A percentile compares a stretch with the other conserved stretches of the same genome.
Evolutionary conservation across 768 basidiomycete genomes (phyloP).

Genomic region (Lentinus tigrinus): DNA sequence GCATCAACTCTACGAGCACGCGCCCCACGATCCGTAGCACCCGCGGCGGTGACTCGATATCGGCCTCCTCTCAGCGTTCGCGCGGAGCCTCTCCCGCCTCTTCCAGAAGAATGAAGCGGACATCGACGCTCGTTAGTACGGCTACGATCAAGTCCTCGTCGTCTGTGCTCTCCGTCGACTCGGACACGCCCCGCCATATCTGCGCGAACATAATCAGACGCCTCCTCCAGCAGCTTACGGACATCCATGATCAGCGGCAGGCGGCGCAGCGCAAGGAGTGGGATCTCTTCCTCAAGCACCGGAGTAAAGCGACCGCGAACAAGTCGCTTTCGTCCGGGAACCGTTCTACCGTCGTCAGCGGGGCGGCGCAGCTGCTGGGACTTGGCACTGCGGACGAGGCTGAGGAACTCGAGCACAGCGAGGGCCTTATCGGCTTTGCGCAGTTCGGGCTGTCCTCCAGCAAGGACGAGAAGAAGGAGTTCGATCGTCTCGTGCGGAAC

Average conservation of each 20-base stretch:
- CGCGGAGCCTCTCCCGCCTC: constrained; percentile 47
- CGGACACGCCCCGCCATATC: constrained; percentile 68
- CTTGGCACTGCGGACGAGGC: constrained; percentile 61
- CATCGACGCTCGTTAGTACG: constrained; percentile 36
- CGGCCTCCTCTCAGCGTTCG: constrained; percentile 25
- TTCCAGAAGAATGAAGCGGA: constrained; percentile 47
- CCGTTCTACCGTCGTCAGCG: constrained; percentile 24
- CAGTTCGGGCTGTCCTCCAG: constrained; percentile 78
- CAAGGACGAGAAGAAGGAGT: constrained; percentile 72
- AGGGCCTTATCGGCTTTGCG: constrained; percentile 87
- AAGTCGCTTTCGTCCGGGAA: constrained; percentile 23
- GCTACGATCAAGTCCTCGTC: constrained; percentile 33
- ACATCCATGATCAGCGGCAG: constrained; percentile 82
- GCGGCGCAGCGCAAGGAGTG: constrained; percentile 70
- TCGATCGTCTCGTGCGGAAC: constrained; percentile 73
- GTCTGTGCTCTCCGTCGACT: constrained; percentile 59
- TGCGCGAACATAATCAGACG: constrained; percentile 72
- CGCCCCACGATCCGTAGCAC: constrained; percentile 21
- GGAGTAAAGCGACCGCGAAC: constrained; percentile 45
- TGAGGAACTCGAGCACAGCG: constrained; percentile 77
- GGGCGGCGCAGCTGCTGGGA: constrained; percentile 68
- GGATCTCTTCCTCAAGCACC: constrained; percentile 82
- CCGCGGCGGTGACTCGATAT: constrained; percentile 20
- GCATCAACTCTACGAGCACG: constrained; percentile 22
- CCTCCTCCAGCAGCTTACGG: constrained; percentile 74